phyloP scores from a whole-genome alignment of 768 basidiomycete species.

The button mushroom (Agaricus bisporus) region DNA sequence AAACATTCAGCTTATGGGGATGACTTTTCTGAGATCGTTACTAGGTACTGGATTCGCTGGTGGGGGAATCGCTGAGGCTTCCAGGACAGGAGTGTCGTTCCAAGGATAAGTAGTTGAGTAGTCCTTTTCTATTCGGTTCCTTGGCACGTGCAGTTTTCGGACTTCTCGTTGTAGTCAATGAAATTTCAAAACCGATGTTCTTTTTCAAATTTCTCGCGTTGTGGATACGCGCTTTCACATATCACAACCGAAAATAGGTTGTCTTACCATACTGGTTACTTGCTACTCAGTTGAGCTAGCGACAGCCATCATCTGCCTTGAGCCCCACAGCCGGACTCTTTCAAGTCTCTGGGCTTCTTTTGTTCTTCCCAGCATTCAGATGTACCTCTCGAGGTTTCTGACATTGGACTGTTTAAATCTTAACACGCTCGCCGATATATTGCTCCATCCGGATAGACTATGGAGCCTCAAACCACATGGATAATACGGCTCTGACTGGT shows the following conservation, averaged over 20 bases:
- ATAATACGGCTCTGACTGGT: too few relatives aligned
- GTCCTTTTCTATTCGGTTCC: background rate
- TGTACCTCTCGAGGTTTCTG: too few relatives aligned
- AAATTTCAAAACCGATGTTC: background rate
- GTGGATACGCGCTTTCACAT: background rate
- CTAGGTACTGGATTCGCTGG: slow-evolving; percentile 90
- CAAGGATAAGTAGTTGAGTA: slow-evolving; percentile 48
- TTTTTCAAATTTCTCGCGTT: background rate
- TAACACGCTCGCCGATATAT: too few relatives aligned
- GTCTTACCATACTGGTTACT: background rate
- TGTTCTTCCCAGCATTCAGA: background rate
- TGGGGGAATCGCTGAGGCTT: slow-evolving; percentile 90
- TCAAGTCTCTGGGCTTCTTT: background rate
- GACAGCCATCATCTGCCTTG: background rate
- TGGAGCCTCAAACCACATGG: too few relatives aligned
- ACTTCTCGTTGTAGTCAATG: background rate
- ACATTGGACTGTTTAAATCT: too few relatives aligned
- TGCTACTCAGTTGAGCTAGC: background rate
- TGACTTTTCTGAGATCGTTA: background rate
- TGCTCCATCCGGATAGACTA: too few relatives aligned
- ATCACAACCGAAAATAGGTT: background rate
- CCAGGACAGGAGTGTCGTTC: slow-evolving; percentile 75
- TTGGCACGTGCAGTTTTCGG: background rate
- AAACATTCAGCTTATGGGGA: too few relatives aligned
- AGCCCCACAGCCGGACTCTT: background rate